phyloP scores from a whole-genome alignment of 306 rosid species.

The Acacia crassicarpa region DNA sequence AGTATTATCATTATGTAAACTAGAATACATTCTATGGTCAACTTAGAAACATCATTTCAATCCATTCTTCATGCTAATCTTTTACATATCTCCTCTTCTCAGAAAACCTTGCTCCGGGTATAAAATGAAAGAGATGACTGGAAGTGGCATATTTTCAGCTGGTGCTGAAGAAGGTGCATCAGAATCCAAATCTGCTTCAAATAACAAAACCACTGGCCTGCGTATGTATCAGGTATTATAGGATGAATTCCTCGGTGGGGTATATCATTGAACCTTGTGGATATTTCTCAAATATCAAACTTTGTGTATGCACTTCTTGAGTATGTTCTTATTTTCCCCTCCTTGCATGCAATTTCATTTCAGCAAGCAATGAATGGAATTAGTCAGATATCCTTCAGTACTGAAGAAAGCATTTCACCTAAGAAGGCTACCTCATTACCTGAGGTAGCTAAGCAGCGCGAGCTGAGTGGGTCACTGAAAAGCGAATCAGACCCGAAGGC shows the following conservation, averaged over 20 bases:
- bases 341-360: constrained; percentile 14
- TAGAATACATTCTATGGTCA: background rate
- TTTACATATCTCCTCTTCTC: constrained; percentile 26
- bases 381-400: constrained; percentile 91
- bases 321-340: constrained; percentile 7
- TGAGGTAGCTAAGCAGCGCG: constrained; percentile 97
- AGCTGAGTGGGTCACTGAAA: constrained; percentile 82
- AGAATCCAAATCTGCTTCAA: constrained; percentile 49
- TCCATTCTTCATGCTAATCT: background rate
- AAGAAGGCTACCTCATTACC: constrained; percentile 76
- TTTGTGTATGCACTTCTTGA: background rate
- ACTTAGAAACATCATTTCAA: background rate
- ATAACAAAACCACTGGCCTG: constrained; percentile 61
- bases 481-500: constrained; percentile 59
- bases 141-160: constrained; percentile 72
- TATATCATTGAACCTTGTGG: background rate
- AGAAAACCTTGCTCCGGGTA: constrained; percentile 93
- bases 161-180: constrained; percentile 47
- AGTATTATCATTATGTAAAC: background rate
- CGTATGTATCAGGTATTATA: constrained; percentile 67
- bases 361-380: constrained; percentile 79
- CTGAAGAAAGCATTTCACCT: constrained; percentile 69
- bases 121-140: constrained; percentile 84
- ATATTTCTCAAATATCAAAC: constrained; percentile 6
- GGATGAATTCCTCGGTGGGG: background rate